Conservation (phyloP, 176 grass and related monocot species). For the Calamus simplicifolius region DNA sequence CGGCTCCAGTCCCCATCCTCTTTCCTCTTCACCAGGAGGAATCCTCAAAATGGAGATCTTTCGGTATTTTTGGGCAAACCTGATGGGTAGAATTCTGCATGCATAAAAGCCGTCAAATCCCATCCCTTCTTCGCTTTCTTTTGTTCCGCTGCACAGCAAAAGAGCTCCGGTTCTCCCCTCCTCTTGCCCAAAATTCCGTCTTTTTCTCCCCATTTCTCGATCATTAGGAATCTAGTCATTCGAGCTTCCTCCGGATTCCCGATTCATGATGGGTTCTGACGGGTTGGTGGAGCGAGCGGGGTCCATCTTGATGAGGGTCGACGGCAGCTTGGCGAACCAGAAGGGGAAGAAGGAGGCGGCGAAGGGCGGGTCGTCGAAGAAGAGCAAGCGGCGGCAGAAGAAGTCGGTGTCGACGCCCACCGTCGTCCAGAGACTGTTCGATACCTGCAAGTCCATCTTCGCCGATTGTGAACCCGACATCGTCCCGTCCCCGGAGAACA, state of each 20-base stretch:
- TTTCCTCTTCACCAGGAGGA: not conserved
- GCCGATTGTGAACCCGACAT: conserved; percentile 25
- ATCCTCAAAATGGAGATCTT: not conserved
- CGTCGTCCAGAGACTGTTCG: conserved; percentile 54
- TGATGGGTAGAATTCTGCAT: too few relatives aligned
- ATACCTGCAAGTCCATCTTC: conserved; percentile 60
- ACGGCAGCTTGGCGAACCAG: conserved; percentile 7
- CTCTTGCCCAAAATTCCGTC: too few relatives aligned
- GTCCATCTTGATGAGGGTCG: conserved; percentile 4
- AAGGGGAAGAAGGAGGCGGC: not conserved
- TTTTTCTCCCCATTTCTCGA: too few relatives aligned
- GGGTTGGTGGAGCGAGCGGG: not conserved
- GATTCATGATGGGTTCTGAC: too few relatives aligned
- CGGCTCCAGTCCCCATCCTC: not conserved
- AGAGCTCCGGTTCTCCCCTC: too few relatives aligned
- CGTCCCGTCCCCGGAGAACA: conserved; percentile 42
- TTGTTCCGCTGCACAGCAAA: too few relatives aligned
- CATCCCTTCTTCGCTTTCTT: too few relatives aligned
- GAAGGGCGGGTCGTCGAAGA: conserved; percentile 10
- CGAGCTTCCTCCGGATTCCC: too few relatives aligned
- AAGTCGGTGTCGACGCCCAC: conserved; percentile 1
- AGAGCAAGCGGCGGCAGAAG: conserved; percentile 25
- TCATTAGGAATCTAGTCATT: too few relatives aligned
- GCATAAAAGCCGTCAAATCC: too few relatives aligned
- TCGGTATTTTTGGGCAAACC: too few relatives aligned